Evolutionary conservation across 495 filamentous ascomycete species (phyloP).

Genomic region (Daldinia concentrica): DNA sequence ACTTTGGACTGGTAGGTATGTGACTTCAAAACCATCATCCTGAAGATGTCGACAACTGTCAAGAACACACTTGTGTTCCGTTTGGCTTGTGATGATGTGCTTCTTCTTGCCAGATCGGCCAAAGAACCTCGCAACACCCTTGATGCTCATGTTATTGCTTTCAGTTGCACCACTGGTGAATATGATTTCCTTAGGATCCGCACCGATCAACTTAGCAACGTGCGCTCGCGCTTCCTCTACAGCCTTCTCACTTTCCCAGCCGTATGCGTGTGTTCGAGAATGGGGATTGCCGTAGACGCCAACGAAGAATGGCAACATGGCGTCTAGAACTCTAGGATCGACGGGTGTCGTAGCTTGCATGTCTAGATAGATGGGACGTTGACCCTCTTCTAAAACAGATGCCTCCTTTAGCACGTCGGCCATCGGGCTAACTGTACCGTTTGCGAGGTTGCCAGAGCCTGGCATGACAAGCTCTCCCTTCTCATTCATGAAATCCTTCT

Average conservation of each 20-base stretch:
- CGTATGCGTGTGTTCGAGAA: constrained; percentile 96
- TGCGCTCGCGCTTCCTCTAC: constrained; percentile 86
- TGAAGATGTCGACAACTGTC: constrained; percentile 97
- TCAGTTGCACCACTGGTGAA: constrained; percentile 98
- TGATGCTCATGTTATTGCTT: constrained; percentile 99
- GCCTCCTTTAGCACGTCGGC: constrained; percentile 91
- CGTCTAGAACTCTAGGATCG: constrained; percentile 92
- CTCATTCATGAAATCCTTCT: constrained; percentile 77
- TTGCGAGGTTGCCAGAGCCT: constrained; percentile 59
- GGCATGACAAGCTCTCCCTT: constrained; percentile 73
- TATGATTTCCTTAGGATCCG: constrained; percentile 96
- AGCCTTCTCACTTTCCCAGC: constrained; percentile 96
- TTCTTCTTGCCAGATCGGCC: constrained; percentile 93
- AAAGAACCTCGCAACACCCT: constrained; percentile 96
- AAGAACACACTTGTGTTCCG: constrained; percentile 98
- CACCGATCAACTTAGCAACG: constrained; percentile 87
- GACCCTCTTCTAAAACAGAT: constrained; percentile 91
- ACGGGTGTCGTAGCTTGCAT: constrained; percentile 99
- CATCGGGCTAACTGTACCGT: constrained; percentile 76
- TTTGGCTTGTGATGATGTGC: constrained; percentile 96
- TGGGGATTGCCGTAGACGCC: constrained; percentile 97
- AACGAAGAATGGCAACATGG: constrained; percentile 94
- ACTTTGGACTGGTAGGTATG: constrained; percentile 87
- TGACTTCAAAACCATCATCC: constrained; percentile 95
- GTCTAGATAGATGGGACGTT: constrained; percentile 94